Conservation (phyloP, 306 rosid genomes). For the Crotalaria pallida region DNA sequence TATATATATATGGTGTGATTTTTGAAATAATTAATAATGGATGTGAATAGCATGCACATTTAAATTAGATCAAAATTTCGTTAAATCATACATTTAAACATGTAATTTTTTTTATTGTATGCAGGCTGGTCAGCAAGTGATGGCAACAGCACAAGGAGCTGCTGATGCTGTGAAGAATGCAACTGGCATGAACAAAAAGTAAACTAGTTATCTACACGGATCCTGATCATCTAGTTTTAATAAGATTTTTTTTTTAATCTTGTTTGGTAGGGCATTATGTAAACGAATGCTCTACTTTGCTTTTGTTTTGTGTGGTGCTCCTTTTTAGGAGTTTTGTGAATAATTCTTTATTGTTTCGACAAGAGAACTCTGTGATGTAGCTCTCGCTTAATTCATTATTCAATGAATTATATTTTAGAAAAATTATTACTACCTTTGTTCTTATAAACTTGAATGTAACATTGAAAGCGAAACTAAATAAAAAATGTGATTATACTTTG, state of each 20-base stretch:
- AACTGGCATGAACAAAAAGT: constrained; percentile 54
- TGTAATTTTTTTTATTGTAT: not conserved
- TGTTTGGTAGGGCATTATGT: not conserved
- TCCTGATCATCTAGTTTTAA: constrained; percentile 7
- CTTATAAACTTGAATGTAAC: not conserved
- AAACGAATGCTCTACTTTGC: constrained; percentile 13
- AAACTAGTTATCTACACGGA: not conserved
- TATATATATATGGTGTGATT: not conserved
- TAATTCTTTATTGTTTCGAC: constrained; percentile 12
- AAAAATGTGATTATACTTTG: not conserved
- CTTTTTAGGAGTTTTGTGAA: not conserved
- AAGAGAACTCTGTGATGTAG: constrained; percentile 11
- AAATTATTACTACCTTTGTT: not conserved
- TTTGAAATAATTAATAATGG: not conserved
- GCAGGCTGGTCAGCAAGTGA: constrained; percentile 48
- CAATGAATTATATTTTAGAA: constrained; percentile 15
- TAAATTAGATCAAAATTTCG: not conserved
- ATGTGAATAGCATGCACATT: not conserved
- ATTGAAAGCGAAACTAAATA: not conserved
- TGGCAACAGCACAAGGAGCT: constrained; percentile 55
- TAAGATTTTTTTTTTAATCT: not conserved
- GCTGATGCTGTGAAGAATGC: constrained; percentile 62
- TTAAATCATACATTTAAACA: not conserved
- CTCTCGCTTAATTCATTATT: constrained; percentile 3
- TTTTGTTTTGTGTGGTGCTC: not conserved